These are phyloP conservation scores for Coemansia sp. DNA, from an alignment of 192 early-diverging fungal genomes.

Conservation along the genomic window DNA sequence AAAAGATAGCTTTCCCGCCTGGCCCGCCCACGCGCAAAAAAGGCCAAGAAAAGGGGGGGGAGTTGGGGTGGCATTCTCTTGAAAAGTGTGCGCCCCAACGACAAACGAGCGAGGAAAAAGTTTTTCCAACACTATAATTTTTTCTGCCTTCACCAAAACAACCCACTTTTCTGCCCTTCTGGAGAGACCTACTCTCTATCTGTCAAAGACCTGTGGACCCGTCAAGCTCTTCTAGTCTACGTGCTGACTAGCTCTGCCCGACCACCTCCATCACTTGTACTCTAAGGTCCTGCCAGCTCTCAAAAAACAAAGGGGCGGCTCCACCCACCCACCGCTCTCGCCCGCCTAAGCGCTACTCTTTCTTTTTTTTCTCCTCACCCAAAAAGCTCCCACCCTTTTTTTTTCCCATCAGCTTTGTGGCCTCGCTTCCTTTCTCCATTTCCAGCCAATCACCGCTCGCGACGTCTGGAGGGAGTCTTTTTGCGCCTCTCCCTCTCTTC, in stretches of 20 bases:
- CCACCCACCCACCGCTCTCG: not conserved
- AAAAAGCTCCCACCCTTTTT: constrained; percentile 6
- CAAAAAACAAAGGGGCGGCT: not conserved
- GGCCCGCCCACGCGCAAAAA: not conserved
- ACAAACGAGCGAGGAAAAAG: not conserved
- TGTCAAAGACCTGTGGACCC: constrained; percentile 1
- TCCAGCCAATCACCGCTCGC: constrained; percentile 22
- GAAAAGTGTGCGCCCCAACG: not conserved
- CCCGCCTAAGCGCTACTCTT: not conserved
- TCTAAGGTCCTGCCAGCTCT: not conserved
- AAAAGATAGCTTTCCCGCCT: not conserved
- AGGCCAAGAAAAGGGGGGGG: not conserved
- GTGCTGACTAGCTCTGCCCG: constrained; percentile 10
- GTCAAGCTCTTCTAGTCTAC: constrained; percentile 5
- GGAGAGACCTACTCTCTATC: constrained; percentile 8
- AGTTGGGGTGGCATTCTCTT: not conserved
- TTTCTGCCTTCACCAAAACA: constrained; percentile 5
- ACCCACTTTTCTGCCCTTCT: not conserved
- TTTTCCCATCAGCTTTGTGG: constrained; percentile 4
- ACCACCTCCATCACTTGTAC: constrained; percentile 7
- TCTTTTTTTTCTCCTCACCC: not conserved
- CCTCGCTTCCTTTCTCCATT: not conserved
- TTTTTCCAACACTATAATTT: constrained; percentile 14
- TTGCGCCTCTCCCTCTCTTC: not conserved
- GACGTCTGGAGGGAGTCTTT: not conserved